phyloP scores from a whole-genome alignment of 257 asterid genomes.

The Ballota nigra region DNA sequence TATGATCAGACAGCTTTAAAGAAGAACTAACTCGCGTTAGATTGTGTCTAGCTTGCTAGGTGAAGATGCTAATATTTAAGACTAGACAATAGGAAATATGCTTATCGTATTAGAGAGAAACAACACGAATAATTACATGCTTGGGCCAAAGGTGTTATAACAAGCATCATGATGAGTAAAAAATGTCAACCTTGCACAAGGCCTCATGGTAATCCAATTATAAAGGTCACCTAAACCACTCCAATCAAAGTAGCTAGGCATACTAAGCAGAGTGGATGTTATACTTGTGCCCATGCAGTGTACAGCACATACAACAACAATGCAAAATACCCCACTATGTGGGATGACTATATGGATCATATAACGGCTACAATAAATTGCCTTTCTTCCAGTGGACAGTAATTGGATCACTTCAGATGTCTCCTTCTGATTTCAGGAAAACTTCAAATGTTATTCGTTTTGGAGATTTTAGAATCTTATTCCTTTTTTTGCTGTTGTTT shows the following conservation, averaged over 20 bases:
- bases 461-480: not conserved
- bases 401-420: not conserved
- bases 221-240: not conserved
- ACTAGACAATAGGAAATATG: not conserved
- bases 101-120: not conserved
- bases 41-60: not conserved
- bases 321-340: not conserved
- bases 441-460: not conserved
- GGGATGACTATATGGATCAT: not conserved
- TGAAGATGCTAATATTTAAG: not conserved
- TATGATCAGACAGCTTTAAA: not conserved
- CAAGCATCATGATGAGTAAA: not conserved
- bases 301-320: not conserved
- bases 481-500: not conserved
- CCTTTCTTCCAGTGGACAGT: not conserved
- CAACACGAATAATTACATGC: not conserved
- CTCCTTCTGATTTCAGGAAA: not conserved
- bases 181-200: not conserved
- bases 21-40: not conserved
- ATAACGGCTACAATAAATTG: not conserved
- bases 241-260: not conserved
- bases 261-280: not conserved
- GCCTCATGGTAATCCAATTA: not conserved
- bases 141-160: not conserved
- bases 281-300: not conserved